Conservation (phyloP, 192 early-diverging fungal genomes). For the Spinellus fusiger region DNA sequence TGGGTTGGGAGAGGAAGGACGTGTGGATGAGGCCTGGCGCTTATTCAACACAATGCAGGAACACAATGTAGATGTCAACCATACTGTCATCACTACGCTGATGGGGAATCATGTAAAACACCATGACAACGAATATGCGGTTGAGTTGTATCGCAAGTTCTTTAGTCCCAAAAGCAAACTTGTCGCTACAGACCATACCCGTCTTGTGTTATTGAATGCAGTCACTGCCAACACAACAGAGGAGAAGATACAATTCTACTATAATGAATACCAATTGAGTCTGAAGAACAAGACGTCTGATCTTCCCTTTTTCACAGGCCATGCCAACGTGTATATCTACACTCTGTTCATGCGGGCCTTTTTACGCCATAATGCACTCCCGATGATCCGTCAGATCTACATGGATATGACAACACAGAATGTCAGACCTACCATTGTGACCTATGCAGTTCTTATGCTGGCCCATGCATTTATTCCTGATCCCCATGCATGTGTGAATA, state of each 20-base stretch:
- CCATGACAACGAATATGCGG: conserved; percentile 22
- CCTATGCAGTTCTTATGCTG: conserved; percentile 34
- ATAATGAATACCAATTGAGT: conserved; percentile 11
- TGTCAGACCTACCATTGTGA: conserved; percentile 25
- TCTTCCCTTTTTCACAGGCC: background rate
- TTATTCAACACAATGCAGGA: conserved; percentile 25
- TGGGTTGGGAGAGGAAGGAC: conserved; percentile 10
- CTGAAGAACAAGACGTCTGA: background rate
- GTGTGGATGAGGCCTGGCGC: conserved; percentile 34
- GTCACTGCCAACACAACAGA: conserved; percentile 5
- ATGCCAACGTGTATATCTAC: conserved; percentile 24
- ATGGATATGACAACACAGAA: conserved; percentile 23
- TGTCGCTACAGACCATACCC: conserved; percentile 13
- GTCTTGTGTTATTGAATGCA: conserved; percentile 26
- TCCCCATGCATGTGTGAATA: conserved; percentile 12
- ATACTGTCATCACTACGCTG: conserved; percentile 21
- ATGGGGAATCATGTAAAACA: conserved; percentile 28
- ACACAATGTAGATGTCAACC: conserved; percentile 7
- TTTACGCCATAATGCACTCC: conserved; percentile 19
- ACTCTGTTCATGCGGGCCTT: conserved; percentile 34
- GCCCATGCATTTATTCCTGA: conserved; percentile 31
- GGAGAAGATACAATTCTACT: conserved; percentile 11
- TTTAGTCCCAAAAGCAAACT: conserved; percentile 4
- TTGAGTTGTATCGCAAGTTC: conserved; percentile 22
- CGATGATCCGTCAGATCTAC: conserved; percentile 23